Conservation (phyloP, 1,284 basidiomycete species). For the Puccinia polysora region DNA sequence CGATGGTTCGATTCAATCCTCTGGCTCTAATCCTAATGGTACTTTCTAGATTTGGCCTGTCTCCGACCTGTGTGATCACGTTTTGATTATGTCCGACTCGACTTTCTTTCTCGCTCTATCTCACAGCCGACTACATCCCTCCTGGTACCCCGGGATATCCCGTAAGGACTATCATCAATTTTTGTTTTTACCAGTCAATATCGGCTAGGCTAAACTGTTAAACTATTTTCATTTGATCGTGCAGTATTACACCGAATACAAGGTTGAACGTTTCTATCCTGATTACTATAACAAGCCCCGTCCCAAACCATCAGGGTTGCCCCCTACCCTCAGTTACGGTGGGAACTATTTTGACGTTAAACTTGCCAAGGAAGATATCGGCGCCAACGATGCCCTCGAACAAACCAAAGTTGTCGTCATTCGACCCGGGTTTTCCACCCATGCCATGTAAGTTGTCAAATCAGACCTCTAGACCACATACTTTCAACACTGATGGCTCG, state of each 20-base stretch:
- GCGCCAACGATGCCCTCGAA: constrained; percentile 55
- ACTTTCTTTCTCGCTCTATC: not conserved
- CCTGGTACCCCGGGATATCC: constrained; percentile 50
- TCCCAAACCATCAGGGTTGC: constrained; percentile 69
- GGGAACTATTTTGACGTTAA: constrained; percentile 71
- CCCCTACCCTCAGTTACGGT: constrained; percentile 72
- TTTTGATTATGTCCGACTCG: not conserved
- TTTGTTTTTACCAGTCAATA: not conserved
- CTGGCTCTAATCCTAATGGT: constrained; percentile 87
- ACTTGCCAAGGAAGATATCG: constrained; percentile 56
- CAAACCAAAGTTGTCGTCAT: constrained; percentile 75
- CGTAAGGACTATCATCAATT: constrained; percentile 3
- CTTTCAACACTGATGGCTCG: not conserved
- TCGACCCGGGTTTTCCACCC: constrained; percentile 78
- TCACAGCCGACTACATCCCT: not conserved
- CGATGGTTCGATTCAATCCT: constrained; percentile 77
- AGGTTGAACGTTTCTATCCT: constrained; percentile 71
- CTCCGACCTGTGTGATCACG: not conserved
- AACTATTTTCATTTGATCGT: constrained; percentile 51
- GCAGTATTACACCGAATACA: constrained; percentile 76
- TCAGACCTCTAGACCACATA: not conserved
- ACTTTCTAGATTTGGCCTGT: constrained; percentile 26
- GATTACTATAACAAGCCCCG: constrained; percentile 63
- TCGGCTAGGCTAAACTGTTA: not conserved
- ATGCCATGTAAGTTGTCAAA: constrained; percentile 51